These are phyloP conservation scores for Starmerella potacharoeniae DNA, from an alignment of 805 yeast species.

Conservation along the genomic window DNA sequence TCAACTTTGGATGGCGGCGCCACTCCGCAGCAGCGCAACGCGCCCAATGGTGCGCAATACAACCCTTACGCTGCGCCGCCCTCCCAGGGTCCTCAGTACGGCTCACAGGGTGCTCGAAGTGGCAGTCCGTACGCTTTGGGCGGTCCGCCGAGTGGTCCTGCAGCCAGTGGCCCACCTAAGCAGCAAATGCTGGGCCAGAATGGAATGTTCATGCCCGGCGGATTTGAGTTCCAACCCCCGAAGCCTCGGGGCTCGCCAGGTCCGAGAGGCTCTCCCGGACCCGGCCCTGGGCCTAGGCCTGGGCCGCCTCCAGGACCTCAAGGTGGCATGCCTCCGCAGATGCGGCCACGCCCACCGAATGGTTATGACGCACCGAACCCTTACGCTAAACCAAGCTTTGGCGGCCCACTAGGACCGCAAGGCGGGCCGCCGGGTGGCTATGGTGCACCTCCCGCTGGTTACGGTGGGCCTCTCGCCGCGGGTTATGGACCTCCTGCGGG, in stretches of 20 bases:
- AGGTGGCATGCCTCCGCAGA: neutral
- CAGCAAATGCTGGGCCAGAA: neutral
- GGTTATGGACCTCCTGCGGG: neutral
- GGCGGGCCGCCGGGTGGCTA: neutral
- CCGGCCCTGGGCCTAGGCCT: neutral
- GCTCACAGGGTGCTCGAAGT: neutral
- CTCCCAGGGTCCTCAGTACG: no score
- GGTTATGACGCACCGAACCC: neutral
- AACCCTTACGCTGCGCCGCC: neutral
- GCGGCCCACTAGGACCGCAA: neutral
- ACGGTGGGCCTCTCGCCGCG: neutral
- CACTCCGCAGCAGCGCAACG: neutral
- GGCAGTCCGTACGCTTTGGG: neutral
- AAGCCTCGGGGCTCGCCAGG: neutral
- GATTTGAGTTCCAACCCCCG: neutral
- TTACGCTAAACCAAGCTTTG: neutral
- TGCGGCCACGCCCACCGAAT: neutral
- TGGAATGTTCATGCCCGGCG: neutral
- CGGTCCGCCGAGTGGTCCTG: neutral
- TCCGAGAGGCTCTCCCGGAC: neutral
- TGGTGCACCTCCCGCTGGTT: neutral
- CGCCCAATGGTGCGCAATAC: neutral
- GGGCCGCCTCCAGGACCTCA: neutral
- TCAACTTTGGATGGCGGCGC: neutral
- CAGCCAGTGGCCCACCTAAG: neutral